phyloP scores from a whole-genome alignment of 179 eudicot species.

The Monotropa hypopitys region DNA sequence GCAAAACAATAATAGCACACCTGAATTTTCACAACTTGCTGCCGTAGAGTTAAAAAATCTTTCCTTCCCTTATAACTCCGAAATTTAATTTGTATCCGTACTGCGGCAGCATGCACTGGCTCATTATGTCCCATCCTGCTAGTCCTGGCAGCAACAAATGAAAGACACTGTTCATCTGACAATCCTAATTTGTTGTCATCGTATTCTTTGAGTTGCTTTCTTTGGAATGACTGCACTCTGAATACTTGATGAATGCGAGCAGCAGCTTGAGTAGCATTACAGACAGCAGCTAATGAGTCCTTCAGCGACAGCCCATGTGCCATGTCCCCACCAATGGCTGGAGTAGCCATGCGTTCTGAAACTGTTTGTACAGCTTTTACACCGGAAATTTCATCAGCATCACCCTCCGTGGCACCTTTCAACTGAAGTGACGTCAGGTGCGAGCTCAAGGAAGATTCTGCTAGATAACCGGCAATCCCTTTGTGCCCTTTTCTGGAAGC shows the following conservation, averaged over 20 bases:
- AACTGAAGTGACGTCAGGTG: conserved; percentile 46
- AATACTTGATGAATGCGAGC: conserved; percentile 81
- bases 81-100: conserved; percentile 63
- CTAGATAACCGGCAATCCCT: conserved; percentile 78
- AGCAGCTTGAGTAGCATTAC: conserved; percentile 87
- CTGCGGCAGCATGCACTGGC: conserved; percentile 59
- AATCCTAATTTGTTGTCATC: conserved; percentile 27
- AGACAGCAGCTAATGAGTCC: conserved; percentile 76
- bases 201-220: conserved; percentile 46
- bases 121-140: conserved; percentile 38
- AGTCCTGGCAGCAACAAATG: conserved; percentile 37
- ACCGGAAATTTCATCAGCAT: conserved; percentile 19
- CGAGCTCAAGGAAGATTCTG: conserved; percentile 59
- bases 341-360: conserved; percentile 42
- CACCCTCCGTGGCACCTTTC: conserved; percentile 25
- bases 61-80: conserved; percentile 74
- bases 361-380: conserved; percentile 29
- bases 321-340: conserved; percentile 33
- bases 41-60: conserved; percentile 51
- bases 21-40: conserved; percentile 75
- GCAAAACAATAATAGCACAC: conserved; percentile 16
- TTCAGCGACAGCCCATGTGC: conserved; percentile 48
- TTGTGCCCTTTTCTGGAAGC: conserved; percentile 69
- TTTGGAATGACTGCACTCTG: conserved; percentile 68
- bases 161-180: conserved; percentile 48